Evolutionary conservation across 2,329 filamentous ascomycete genomes (phyloP).

Genomic region (Fusarium mangiferae): DNA sequence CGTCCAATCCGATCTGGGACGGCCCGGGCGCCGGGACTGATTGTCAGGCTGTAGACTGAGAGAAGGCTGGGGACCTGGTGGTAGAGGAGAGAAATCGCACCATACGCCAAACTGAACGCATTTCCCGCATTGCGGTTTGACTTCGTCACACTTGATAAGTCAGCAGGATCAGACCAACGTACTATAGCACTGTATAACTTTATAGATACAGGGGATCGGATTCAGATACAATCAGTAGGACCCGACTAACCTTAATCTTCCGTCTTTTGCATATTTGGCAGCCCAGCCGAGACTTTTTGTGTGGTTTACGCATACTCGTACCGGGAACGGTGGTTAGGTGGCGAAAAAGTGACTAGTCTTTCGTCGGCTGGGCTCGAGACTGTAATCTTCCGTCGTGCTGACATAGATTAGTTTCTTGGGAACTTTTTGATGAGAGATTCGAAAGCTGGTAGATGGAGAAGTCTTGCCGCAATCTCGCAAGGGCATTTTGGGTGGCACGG

Average conservation of each 20-base stretch:
- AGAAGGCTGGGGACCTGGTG: neutral
- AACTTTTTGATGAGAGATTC: neutral
- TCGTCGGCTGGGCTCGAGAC: neutral
- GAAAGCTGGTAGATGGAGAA: neutral
- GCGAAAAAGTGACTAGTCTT: fast-evolving
- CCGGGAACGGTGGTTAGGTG: fast-evolving
- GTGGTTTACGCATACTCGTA: neutral
- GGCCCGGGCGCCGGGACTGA: neutral
- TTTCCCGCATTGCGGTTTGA: neutral
- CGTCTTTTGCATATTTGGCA: neutral
- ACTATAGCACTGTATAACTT: neutral
- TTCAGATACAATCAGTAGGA: no score
- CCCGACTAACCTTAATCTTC: neutral
- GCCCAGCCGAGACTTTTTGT: neutral
- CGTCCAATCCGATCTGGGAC: neutral
- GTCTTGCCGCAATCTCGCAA: neutral
- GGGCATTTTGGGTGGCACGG: neutral
- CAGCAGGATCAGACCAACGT: fast-evolving
- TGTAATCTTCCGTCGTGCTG: neutral
- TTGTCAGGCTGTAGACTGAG: neutral
- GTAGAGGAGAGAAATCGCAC: neutral
- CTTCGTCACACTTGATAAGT: neutral
- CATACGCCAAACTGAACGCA: neutral
- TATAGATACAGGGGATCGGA: no score
- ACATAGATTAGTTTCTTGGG: neutral